Percentiles rank a stretch among this genome's conserved stretches.
Conservation (phyloP, 345 rosid species). For the Populus euphratica region DNA sequence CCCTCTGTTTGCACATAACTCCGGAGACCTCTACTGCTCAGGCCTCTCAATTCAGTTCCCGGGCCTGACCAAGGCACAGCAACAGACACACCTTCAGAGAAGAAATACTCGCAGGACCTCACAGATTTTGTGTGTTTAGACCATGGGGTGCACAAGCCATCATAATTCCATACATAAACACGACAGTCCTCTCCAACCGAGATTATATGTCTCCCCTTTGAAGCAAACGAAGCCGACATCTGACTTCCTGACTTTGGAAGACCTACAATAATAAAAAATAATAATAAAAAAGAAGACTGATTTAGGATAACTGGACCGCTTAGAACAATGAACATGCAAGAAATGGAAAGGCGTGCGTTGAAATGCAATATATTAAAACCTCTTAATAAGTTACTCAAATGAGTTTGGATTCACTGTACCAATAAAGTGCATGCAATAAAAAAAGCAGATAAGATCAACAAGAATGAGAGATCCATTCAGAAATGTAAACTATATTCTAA, state of each 20-base stretch:
- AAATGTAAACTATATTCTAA: background rate
- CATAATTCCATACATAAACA: constrained; percentile 72
- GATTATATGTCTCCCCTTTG: constrained; percentile 66
- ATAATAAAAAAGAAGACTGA: background rate
- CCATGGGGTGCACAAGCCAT: constrained; percentile 25
- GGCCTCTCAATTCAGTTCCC: constrained; percentile 15
- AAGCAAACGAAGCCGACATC: constrained; percentile 69
- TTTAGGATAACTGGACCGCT: constrained; percentile 9
- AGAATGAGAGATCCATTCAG: background rate
- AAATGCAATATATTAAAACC: constrained; percentile 7
- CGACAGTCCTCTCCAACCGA: constrained; percentile 72
- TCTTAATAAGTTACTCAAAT: background rate
- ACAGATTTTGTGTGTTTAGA: constrained; percentile 43
- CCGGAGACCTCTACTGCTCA: constrained; percentile 5
- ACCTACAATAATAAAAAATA: constrained; percentile 36
- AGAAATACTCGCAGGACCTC: constrained; percentile 67
- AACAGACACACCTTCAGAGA: constrained; percentile 52
- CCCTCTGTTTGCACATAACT: constrained; percentile 10
- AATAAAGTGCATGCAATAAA: background rate
- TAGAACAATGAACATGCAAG: constrained; percentile 4
- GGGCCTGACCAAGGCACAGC: constrained; percentile 62
- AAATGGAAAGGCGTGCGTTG: constrained; percentile 7
- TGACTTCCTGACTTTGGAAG: constrained; percentile 59
- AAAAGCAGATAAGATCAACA: background rate
- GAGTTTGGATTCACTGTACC: constrained; percentile 19